Conservation (phyloP, 2,329 filamentous ascomycete genomes). For the Penicillium brevicompactum region DNA sequence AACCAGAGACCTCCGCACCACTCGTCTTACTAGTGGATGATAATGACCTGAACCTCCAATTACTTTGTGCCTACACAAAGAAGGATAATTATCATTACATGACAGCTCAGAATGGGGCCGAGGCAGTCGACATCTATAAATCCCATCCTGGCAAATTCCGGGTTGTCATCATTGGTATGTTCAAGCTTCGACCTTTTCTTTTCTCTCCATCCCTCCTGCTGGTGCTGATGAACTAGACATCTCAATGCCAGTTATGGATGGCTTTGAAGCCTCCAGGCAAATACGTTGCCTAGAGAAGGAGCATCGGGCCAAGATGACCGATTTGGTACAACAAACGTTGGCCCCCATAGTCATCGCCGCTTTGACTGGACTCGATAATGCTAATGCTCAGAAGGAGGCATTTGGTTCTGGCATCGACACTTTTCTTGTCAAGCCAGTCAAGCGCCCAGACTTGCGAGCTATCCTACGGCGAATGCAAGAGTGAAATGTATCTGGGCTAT, state of each 20-base stretch:
- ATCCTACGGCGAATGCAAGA: conserved; percentile 1
- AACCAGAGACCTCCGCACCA: not conserved
- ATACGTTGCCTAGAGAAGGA: conserved; percentile 31
- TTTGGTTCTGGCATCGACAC: conserved; percentile 33
- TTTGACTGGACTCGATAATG: conserved; percentile 34
- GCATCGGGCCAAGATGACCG: conserved; percentile 3
- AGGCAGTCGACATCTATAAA: conserved; percentile 35
- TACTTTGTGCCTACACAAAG: conserved; percentile 34
- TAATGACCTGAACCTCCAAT: conserved; percentile 38
- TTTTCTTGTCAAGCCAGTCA: conserved; percentile 38
- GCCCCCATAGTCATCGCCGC: conserved; percentile 27
- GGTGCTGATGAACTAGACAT: conserved; percentile 28
- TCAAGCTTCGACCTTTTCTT: not conserved
- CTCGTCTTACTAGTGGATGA: conserved; percentile 41
- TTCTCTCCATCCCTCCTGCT: not conserved
- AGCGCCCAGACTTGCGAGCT: conserved; percentile 5
- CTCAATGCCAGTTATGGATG: conserved; percentile 42
- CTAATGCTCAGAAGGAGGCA: conserved; percentile 34
- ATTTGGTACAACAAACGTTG: not conserved
- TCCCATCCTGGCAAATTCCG: not conserved
- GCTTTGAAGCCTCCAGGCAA: conserved; percentile 31
- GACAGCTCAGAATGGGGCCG: conserved; percentile 36
- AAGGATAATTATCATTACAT: conserved; percentile 32
- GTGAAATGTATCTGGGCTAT: not conserved
- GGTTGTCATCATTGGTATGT: conserved; percentile 2